Base-by-base conservation (phyloP, 148 eudicot genomes). In the Nyssa sinensis region DNA sequence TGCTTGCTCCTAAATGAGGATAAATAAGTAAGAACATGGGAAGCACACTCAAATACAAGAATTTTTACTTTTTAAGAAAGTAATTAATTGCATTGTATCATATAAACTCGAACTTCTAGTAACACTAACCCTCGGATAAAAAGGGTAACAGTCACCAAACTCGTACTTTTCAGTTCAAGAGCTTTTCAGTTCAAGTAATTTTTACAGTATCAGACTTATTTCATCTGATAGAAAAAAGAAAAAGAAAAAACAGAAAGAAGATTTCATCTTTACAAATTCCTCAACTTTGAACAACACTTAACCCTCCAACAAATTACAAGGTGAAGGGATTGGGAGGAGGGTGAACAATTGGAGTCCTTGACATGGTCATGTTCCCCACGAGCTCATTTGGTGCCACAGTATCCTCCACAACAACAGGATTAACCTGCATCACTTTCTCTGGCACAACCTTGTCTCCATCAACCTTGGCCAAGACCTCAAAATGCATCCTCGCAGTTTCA, bases 401-500 rank as follows among this genome's bases (percentile, higher is more conserved):
- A 34, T 95, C 94, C 81, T 92, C 97, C 10, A 80, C 64, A 12
- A 72, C 62, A 19, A 88, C 83, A 19, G 98, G 98, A 67, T 86
- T 63, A 6, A 92, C 85, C 79, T 90, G 98, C 77, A 84, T 76
- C 37, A 95, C 86, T 74, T 86, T 85, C 82, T 95, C 98, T 3
- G 98, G 96, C 16, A 95, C 87, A 65, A 95, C 77, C 83, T 88
- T 92, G 60, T 86, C 87, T 3, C 96, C 98, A 5, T 95, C 97
- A 4, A 95, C 89, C 89, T 92, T 90, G 11, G 89, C 98, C 80
- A 95, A 83, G 58, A 91, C 98, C 79, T 95, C 98, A 59, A 95
- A 95, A 81, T 92, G 97, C 96, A 95, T 88, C 83, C 79, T 90
- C 75, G 88, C 84, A 12, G 75, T 75, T 76, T 88, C 91, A 0